phyloP scores from a whole-genome alignment of 805 yeast genomes.

The Candida ulmi region DNA sequence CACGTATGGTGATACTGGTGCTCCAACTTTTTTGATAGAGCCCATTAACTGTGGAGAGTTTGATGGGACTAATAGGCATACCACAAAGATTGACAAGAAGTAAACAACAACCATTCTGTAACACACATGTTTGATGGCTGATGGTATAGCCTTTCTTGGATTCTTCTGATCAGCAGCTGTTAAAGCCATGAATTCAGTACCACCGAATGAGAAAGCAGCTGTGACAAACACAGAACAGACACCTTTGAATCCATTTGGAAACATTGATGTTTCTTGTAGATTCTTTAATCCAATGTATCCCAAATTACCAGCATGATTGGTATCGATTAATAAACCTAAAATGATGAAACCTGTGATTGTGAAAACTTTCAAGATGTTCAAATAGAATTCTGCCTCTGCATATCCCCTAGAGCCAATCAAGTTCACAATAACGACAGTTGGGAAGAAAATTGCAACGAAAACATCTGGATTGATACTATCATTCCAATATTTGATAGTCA shows the following conservation, averaged over 20 bases:
- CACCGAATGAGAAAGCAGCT: constrained; percentile 58
- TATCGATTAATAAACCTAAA: constrained; percentile 39
- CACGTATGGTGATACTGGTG: constrained; percentile 65
- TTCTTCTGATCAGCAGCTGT: constrained; percentile 44
- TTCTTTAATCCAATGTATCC: constrained; percentile 46
- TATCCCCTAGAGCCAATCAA: constrained; percentile 51
- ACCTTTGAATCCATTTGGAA: constrained; percentile 50
- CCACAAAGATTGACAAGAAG: constrained; percentile 39
- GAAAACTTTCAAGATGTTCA: constrained; percentile 59
- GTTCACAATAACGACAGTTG: constrained; percentile 40
- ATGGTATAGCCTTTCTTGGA: constrained; percentile 52
- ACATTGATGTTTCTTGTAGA: constrained; percentile 53
- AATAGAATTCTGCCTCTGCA: constrained; percentile 61
- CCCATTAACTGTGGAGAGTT: constrained; percentile 39
- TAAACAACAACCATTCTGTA: constrained; percentile 50
- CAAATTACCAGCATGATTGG: constrained; percentile 35
- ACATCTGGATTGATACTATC: constrained; percentile 48
- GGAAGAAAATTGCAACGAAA: constrained; percentile 48
- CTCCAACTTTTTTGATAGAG: constrained; percentile 26
- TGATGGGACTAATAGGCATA: constrained; percentile 52
- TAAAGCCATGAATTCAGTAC: constrained; percentile 51
- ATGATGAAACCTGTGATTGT: constrained; percentile 57
- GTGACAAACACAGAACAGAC: constrained; percentile 46
- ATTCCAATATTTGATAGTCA: constrained; percentile 58
- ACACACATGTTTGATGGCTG: constrained; percentile 49